These are phyloP conservation scores for Pinus albicaulis DNA, from an alignment of 75 land plant species.

Conservation along the genomic window DNA sequence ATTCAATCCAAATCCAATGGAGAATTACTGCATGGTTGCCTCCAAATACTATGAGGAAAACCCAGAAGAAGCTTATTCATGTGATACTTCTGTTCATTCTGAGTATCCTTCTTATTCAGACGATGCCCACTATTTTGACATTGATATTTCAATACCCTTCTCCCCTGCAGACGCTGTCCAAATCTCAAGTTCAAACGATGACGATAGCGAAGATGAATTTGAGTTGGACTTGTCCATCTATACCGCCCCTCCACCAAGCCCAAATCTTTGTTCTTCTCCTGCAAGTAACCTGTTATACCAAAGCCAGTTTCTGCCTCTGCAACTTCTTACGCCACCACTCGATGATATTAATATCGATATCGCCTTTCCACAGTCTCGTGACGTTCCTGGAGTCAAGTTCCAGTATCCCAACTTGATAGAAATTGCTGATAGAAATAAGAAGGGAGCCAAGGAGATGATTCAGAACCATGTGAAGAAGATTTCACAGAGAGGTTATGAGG, in stretches of 20 bases:
- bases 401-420: conserved; percentile 31
- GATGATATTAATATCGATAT: too few species aligned
- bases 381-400: background rate
- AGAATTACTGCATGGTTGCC: background rate
- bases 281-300: conserved; percentile 43
- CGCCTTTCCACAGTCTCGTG: too few species aligned
- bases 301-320: conserved; percentile 37
- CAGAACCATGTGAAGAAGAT: conserved; percentile 50
- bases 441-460: conserved; percentile 32
- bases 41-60: background rate
- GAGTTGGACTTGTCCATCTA: conserved; percentile 32
- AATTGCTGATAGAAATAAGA: conserved; percentile 39
- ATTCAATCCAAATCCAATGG: background rate
- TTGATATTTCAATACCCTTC: conserved; percentile 45
- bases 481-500: conserved; percentile 29
- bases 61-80: background rate
- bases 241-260: conserved; percentile 7
- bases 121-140: conserved; percentile 63
- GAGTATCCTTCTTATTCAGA: conserved; percentile 14
- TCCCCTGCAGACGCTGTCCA: conserved; percentile 31
- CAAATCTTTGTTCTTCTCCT: conserved; percentile 21
- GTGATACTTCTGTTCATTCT: background rate
- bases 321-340: conserved; percentile 7
- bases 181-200: background rate
- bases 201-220: conserved; percentile 6